Base-by-base conservation (phyloP, 768 basidiomycete genomes). In the Suillus clintonianus region DNA sequence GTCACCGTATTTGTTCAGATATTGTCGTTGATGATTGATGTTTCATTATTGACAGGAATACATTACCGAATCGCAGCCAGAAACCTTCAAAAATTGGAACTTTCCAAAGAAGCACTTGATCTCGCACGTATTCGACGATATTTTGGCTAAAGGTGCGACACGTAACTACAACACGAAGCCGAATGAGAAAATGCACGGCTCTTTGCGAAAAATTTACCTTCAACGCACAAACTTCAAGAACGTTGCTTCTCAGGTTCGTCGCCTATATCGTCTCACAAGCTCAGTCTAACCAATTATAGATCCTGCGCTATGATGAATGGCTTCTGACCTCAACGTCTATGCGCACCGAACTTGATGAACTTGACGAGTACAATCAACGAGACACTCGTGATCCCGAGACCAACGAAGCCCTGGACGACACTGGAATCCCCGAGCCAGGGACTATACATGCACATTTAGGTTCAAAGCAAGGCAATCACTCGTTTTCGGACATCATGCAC, bases 141-240 rank as follows among this genome's bases (percentile, higher is more conserved):
- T 81, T 27, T n/a, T 60, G 39, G 27, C 32, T 1, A 79, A 79
- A 56, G 79, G 79, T 17, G 74, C 64, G 0, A 70, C 75, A 0
- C 43, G 58, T 0, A 75, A 76, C 58, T 78, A 72, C 60, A 76
- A 70, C 36, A 77, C 78, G 5, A 75, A 75, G 58, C 68, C 69
- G 4, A 75, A 73, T 62, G 77, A 81, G 59, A 64, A 72, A 8
- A 57, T 68, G 15, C 75, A 81, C 59, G 60, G 71, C 5, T 5
- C 22, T 13, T 24, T 47, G 22, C 68, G 76, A 45, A 66, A 59
- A 5, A 64, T 56, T 6, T 79, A 78, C 37, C 67, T 64, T 11
- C 43, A n/a, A 1, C 65, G 66, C 11, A 77, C 79, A 3, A 81
- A 81, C 59, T 76, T 76, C 64, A 77, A 76, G 57, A 59, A 79